A percentile compares a stretch with the other conserved stretches of the same genome.
Conservation (phyloP, 1,139 yeast genomes). For the Chernovozyma sophiae-reginae region DNA sequence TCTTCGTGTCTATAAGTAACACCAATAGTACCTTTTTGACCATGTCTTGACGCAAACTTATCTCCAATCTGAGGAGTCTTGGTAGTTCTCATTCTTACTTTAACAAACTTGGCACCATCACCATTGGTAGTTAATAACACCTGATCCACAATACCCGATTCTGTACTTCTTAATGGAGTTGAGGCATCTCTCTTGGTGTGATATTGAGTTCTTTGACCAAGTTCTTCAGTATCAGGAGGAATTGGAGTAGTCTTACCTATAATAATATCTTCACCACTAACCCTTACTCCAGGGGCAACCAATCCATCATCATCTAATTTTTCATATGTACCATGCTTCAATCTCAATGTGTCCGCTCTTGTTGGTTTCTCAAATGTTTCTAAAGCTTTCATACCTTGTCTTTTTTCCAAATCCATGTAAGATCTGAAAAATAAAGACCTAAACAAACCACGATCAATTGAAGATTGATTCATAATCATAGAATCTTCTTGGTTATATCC, state of each 20-base stretch:
- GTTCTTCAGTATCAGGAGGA: constrained; percentile 96
- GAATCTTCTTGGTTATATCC: constrained; percentile 99
- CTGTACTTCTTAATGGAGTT: constrained; percentile 94
- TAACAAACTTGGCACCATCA: constrained; percentile 95
- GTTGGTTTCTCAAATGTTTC: constrained; percentile 96
- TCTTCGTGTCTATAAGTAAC: constrained; percentile 97
- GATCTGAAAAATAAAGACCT: constrained; percentile 94
- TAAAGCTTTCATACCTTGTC: constrained; percentile 96
- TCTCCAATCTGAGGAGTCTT: constrained; percentile 99
- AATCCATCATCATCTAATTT: constrained; percentile 97
- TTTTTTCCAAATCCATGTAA: constrained; percentile 97
- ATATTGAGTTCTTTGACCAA: constrained; percentile 96
- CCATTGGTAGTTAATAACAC: constrained; percentile 95
- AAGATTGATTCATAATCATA: constrained; percentile 98
- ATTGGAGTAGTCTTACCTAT: constrained; percentile 98
- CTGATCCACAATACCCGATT: constrained; percentile 97
- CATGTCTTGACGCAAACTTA: constrained; percentile 98
- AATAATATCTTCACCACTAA: constrained; percentile 96
- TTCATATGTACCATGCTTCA: constrained; percentile 97
- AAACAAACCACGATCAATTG: constrained; percentile 94
- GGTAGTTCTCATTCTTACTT: constrained; percentile 98
- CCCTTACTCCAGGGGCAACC: constrained; percentile 97
- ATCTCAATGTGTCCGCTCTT: constrained; percentile 86
- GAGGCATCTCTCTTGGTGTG: constrained; percentile 99
- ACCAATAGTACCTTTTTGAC: constrained; percentile 99